These are phyloP conservation scores for Colletotrichum sp. DNA, from an alignment of 2,329 filamentous ascomycete species.

Conservation along the genomic window DNA sequence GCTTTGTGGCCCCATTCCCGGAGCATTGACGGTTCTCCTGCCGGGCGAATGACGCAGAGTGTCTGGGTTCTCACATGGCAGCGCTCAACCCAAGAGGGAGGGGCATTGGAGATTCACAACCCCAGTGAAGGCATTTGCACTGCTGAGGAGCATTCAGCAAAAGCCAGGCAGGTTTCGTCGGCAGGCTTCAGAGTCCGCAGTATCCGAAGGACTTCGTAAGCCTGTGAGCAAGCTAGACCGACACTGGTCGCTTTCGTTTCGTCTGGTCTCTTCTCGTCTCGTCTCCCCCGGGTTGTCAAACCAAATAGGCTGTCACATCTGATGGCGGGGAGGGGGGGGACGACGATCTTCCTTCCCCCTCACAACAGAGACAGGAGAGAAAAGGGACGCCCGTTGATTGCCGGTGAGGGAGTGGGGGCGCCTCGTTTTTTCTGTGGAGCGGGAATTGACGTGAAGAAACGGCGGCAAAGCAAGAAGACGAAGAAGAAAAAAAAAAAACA, in stretches of 20 bases:
- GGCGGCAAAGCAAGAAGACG: not conserved
- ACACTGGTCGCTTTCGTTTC: not conserved
- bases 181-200: not conserved
- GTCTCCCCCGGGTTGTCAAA: not conserved
- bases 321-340: not conserved
- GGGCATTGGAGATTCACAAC: not conserved
- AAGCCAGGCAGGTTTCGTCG: not conserved
- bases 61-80: not conserved
- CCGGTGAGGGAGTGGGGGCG: not conserved
- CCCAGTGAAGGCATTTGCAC: not conserved
- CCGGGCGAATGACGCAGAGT: not conserved
- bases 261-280: constrained; percentile 4
- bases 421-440: not conserved
- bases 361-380: not conserved
- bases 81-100: not conserved
- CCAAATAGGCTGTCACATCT: not conserved
- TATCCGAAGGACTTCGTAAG: not conserved
- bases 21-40: not conserved
- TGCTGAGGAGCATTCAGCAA: not conserved
- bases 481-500: not conserved
- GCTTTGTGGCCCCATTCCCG: not conserved
- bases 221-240: not conserved
- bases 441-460: not conserved
- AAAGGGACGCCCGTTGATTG: not conserved
- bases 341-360: not conserved